Base-by-base conservation (phyloP, 1,139 yeast genomes). In the Yamadazyma diddensiae region DNA sequence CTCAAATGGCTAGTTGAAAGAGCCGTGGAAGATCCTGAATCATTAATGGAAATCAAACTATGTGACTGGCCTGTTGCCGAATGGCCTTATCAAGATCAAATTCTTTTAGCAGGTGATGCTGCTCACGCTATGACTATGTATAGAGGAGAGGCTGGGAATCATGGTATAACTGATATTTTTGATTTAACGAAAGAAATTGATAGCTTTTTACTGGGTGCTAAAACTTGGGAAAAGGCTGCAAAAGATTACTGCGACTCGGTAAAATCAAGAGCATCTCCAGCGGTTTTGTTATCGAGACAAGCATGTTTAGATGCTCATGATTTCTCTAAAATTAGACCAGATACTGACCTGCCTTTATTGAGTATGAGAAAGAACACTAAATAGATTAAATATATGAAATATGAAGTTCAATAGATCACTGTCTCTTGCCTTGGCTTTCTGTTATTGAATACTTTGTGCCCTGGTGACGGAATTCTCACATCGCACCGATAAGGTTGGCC, bases 61-160 rank as follows among this genome's bases (percentile, higher is more conserved):
- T 36, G 45, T 18, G 53, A 49, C 30, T 49, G 53, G 53, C 45
- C 47, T 6, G 19, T 25, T 10, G 49, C 41, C 6, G 43, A 39
- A 26, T 42, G 46, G 46, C 15, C 24, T 15, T 17, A 35, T 21
- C 12, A 31, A 8, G 33, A 36, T 4, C 25, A 34, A 8, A 26
- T 46, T 6, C 26, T 47, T 12, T 34, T 47, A 15, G 42, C 38
- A 4, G 46, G 46, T 2, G 46, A 42, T 31, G 28, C 46, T 4
- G 46, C 46, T 6, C 53, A 49, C 33, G 53, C 53, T 9, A 47
- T 46, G 52, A 49, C 53, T 3, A 49, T 49, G 54, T 49, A 42
- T 29, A 32, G 53, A 23, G 54, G 54, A 8, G 52, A 47, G 33
- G 54, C 54, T 9, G 48, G 47, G 14, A 49, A 49, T 31, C 52